Evolutionary conservation across 306 rosid species (phyloP), one percentile per base, ranked within the genome.

Genomic region (Cucumis sativus): DNA sequence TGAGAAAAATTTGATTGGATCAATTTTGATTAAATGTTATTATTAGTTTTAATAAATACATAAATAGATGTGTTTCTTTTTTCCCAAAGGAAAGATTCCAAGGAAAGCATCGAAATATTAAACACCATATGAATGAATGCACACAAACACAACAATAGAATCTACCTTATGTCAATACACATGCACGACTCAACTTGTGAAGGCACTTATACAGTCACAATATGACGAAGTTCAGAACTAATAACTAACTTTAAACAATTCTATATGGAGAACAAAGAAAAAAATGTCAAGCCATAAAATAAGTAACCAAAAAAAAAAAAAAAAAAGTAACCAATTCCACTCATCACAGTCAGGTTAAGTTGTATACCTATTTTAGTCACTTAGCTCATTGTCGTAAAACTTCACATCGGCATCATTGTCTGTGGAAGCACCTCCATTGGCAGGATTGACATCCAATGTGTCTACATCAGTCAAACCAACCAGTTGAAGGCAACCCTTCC

Each of bases 321-420:
- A 40, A 67, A n/a, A n/a, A 41, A 11, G 23, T 11, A 39, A 15
- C 56, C 74, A 41, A 41, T 35, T 68, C 74, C 1, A 23, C 56
- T 68, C 57, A 13, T 68, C 56, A 58, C 55, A 10, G 82, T 80
- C 70, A 67, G 61, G 61, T 65, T 39, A 78, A 77, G 80, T 13
- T 80, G 28, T 60, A 64, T 56, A 80, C 58, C 65, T 61, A 47
- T 64, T 74, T 80, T 85, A 87, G 67, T 90, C 97, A 79, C 96
- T 90, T 77, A 88, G 49, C 76, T 88, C 92, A 87, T 88, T 88
- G 7, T 85, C 89, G 76, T 90, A 90, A 81, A 89, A 94, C 84
- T 92, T 88, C 39, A 94, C 69, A 79, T 88, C 90, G 33, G 89
- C 93, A 39, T 91, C 96, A 40, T 90, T 86, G 3, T 90, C 94